These are phyloP conservation scores for Phytophthora melonis DNA, from an alignment of 352 stramenopile genomes.

Conservation along the genomic window DNA sequence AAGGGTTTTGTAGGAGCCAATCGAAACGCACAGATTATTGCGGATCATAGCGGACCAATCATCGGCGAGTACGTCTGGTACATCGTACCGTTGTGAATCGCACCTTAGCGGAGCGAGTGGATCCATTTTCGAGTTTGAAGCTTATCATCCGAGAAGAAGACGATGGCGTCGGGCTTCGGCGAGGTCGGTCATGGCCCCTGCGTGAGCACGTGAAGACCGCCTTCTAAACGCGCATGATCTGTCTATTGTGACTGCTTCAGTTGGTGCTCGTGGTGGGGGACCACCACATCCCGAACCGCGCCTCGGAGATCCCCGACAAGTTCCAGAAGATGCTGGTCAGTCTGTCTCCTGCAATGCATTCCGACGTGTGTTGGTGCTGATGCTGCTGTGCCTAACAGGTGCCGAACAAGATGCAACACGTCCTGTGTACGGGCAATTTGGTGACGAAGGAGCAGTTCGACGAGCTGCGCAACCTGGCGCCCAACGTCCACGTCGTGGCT, in stretches of 20 bases:
- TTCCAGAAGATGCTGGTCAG: constrained; percentile 94
- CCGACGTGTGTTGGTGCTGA: neutral
- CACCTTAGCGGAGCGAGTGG: constrained; percentile 3
- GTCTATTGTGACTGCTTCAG: constrained; percentile 56
- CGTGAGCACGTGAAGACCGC: neutral
- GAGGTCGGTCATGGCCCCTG: constrained; percentile 42
- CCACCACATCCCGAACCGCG: constrained; percentile 96
- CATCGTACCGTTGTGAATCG: constrained; percentile 20
- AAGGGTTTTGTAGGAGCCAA: neutral
- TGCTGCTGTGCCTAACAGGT: constrained; percentile 72
- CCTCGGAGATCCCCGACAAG: constrained; percentile 95
- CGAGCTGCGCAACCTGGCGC: constrained; percentile 94
- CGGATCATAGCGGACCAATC: constrained; percentile 19
- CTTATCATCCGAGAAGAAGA: constrained; percentile 3
- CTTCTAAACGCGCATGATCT: neutral
- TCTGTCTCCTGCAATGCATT: neutral
- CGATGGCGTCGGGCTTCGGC: constrained; percentile 72
- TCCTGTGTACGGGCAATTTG: constrained; percentile 98
- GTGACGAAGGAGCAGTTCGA: constrained; percentile 96
- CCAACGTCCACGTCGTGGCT: constrained; percentile 96
- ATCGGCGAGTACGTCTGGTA: constrained; percentile 19
- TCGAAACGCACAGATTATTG: neutral
- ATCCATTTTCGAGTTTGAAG: constrained; percentile 28
- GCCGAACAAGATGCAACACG: constrained; percentile 98
- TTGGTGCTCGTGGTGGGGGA: constrained; percentile 98